Evolutionary conservation across 305 asterid genomes (phyloP).

Genomic region (Fraxinus dipetala): DNA sequence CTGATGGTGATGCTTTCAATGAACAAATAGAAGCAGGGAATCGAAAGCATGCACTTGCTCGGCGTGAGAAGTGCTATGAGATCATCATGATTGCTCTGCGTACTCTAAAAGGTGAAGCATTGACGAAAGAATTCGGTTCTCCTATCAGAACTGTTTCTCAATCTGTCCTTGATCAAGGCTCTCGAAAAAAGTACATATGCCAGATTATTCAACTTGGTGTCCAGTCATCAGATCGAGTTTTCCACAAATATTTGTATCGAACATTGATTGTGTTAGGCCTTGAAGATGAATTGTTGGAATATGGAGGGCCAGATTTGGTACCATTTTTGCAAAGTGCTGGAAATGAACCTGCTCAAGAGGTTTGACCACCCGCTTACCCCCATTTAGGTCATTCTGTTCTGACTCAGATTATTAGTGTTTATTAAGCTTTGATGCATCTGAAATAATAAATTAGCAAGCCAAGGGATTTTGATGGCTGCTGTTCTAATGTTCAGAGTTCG

Average conservation of each 20-base stretch:
- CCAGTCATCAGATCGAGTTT: slow-evolving; percentile 80
- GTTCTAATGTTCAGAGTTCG: slow-evolving; percentile 15
- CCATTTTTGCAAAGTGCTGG: slow-evolving; percentile 88
- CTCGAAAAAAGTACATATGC: slow-evolving; percentile 68
- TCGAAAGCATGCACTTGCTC: slow-evolving; percentile 77
- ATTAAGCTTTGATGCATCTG: slow-evolving; percentile 15
- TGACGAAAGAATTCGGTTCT: slow-evolving; percentile 75
- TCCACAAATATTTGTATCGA: slow-evolving; percentile 78
- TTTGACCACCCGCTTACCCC: slow-evolving; percentile 22
- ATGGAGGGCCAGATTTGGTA: slow-evolving; percentile 96
- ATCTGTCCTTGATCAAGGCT: slow-evolving; percentile 71
- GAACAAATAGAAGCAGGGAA: slow-evolving; percentile 74
- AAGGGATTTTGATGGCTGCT: slow-evolving; percentile 7
- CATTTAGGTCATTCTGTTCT: slow-evolving; percentile 16
- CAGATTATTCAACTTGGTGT: slow-evolving; percentile 95
- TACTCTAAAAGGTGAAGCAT: slow-evolving; percentile 68
- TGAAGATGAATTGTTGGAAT: slow-evolving; percentile 86
- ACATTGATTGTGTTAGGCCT: slow-evolving; percentile 80
- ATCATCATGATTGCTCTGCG: slow-evolving; percentile 71
- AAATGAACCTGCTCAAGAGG: slow-evolving; percentile 72
- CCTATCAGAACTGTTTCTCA: slow-evolving; percentile 70
- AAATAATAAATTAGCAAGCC: slow-evolving; percentile 9
- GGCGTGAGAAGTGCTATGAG: slow-evolving; percentile 87
- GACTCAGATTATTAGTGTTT: slow-evolving; percentile 15
- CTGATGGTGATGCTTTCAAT: slow-evolving; percentile 86